Evolutionary conservation across 768 basidiomycete genomes (phyloP).

Genomic region (Lyophyllum decastes): DNA sequence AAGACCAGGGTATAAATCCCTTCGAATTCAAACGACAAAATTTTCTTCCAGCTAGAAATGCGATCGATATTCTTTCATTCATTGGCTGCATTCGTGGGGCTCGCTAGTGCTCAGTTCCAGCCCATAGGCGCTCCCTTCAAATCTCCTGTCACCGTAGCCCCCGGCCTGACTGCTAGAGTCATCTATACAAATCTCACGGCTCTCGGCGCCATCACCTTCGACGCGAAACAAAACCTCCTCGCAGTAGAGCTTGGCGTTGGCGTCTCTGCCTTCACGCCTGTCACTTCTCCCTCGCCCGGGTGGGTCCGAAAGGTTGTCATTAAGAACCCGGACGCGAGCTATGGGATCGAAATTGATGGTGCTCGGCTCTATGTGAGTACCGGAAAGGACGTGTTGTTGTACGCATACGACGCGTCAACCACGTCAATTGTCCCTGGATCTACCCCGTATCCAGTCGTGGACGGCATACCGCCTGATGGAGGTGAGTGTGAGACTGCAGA

Average conservation of each 20-base stretch:
- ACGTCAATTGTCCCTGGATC: constrained; percentile 22
- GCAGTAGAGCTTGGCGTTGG: constrained; percentile 44
- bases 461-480: constrained; percentile 38
- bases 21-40: not conserved
- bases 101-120: constrained; percentile 25
- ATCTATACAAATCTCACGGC: constrained; percentile 42
- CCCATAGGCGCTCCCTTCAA: constrained; percentile 29
- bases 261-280: constrained; percentile 34
- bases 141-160: constrained; percentile 32
- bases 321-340: constrained; percentile 34
- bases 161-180: constrained; percentile 34
- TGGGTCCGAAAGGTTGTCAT: constrained; percentile 40
- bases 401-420: constrained; percentile 32
- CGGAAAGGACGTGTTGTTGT: constrained; percentile 31
- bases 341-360: constrained; percentile 41
- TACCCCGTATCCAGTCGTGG: constrained; percentile 23
- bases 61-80: not conserved
- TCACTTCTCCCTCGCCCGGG: constrained; percentile 18
- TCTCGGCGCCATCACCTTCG: constrained; percentile 42
- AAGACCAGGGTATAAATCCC: not conserved
- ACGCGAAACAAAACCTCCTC: constrained; percentile 35
- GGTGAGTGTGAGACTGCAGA: constrained; percentile 24
- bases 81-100: not conserved
- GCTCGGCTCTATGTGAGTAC: constrained; percentile 39
- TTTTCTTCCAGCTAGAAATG: not conserved